Conservation (phyloP, 2,329 filamentous ascomycete genomes). For the Davidsoniella australis region DNA sequence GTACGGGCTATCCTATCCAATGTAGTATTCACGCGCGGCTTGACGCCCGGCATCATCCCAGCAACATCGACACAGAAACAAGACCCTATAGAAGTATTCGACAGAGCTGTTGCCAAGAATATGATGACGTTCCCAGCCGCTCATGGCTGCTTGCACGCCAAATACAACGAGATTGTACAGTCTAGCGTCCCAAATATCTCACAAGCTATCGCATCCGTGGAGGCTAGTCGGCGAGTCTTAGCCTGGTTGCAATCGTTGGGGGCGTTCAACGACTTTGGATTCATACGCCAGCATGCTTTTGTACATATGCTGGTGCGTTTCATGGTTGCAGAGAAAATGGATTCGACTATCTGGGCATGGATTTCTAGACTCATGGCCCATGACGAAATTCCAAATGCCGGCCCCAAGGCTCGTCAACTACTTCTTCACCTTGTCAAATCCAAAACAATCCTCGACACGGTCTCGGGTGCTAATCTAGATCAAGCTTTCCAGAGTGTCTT, state of each 20-base stretch:
- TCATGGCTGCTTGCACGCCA: slow-evolving; percentile 34
- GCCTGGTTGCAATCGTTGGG: slow-evolving; percentile 37
- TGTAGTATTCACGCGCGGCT: slow-evolving; percentile 32
- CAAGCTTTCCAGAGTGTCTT: slow-evolving; percentile 31
- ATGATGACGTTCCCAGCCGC: slow-evolving; percentile 38
- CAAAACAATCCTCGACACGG: slow-evolving; percentile 18
- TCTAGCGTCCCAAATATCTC: slow-evolving; percentile 20
- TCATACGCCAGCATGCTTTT: slow-evolving; percentile 25
- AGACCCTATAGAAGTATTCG: slow-evolving; percentile 37
- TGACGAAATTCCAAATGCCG: slow-evolving; percentile 13
- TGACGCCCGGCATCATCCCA: slow-evolving; percentile 13
- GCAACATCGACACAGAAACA: slow-evolving; percentile 15
- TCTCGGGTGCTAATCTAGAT: slow-evolving; percentile 25
- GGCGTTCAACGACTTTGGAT: slow-evolving; percentile 27
- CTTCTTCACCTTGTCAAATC: slow-evolving; percentile 27
- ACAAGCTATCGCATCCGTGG: slow-evolving; percentile 23
- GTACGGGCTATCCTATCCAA: slow-evolving; percentile 40
- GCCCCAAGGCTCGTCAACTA: slow-evolving; percentile 18
- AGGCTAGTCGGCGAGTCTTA: slow-evolving; percentile 31
- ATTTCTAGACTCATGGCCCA: slow-evolving; percentile 24
- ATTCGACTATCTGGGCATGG: slow-evolving; percentile 37
- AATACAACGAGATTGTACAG: slow-evolving; percentile 25
- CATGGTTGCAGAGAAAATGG: slow-evolving; percentile 33
- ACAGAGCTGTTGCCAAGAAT: slow-evolving; percentile 35
- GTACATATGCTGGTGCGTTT: slow-evolving; percentile 29